Base-by-base conservation (phyloP, 2,329 filamentous ascomycete species). In the Ophiostoma ips region DNA sequence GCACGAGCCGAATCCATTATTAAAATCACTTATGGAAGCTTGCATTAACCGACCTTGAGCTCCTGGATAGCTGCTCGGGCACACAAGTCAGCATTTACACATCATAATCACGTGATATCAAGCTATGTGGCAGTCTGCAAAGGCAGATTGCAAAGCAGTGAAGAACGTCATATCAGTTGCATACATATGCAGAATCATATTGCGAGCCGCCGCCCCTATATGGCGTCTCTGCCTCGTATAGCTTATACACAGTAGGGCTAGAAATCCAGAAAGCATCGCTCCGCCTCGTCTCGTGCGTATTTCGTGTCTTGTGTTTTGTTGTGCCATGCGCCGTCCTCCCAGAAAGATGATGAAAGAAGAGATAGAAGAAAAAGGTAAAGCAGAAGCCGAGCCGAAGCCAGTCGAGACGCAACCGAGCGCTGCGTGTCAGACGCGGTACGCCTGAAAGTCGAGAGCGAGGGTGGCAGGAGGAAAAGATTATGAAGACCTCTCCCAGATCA, bases 311-410 rank as follows among this genome's bases (percentile, higher is more conserved):
- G 28, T 45, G 33, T 48, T 15, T 43, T 18, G 34, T 46, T 37
- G n/a, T 36, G 40, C 49, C 49, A 10, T 51, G 34, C 49, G 49
- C 49, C 49, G 37, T 34, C 31, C 41, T 44, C 40, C 24, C 40
- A 47, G 36, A 46, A 40, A 43, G 30, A 43, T 16, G 13, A 13
- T 28, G 36, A 31, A n/a, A 30, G 19, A 34, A n/a, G 18, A 48
- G 8, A n/a, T 11, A 30, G 13, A 28, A 19, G n/a, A n/a, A 16
- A 28, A 41, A 16, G 8, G n/a, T 16, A 18, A 9, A 44, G 28
- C 30, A 34, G n/a, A 34, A 30, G 11, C 30, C n/a, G n/a, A 30
- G 3, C 30, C 10, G 30, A 3, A 15, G 21, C 21, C 3, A 43
- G 40, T 9, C 16, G n/a, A n/a, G 33, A 13, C 8, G 33, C 10